phyloP scores from a whole-genome alignment of 2,329 filamentous ascomycete species.

The Colletotrichum sp. region DNA sequence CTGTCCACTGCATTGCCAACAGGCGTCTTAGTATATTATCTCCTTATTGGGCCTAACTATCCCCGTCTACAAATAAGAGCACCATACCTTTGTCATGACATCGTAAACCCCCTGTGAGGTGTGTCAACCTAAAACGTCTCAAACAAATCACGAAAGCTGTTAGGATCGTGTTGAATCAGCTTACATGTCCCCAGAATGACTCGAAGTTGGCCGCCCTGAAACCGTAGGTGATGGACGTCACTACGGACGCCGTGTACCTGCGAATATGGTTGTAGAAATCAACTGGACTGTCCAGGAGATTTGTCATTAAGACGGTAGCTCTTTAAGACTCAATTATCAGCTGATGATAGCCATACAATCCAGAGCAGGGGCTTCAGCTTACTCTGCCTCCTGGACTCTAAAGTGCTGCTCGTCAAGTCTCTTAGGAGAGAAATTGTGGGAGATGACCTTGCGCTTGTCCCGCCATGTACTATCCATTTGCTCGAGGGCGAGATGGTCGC shows the following conservation, averaged over 20 bases:
- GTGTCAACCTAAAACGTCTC: no score
- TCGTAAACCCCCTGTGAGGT: no score
- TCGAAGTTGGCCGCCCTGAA: neutral
- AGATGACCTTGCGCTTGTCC: constrained; percentile 43
- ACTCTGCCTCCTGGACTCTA: constrained; percentile 45
- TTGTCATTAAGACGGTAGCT: neutral
- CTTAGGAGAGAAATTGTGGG: constrained; percentile 45
- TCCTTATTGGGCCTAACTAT: no score
- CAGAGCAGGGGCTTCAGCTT: neutral
- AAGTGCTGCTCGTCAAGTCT: constrained; percentile 44
- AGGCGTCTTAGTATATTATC: no score
- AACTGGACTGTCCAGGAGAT: neutral
- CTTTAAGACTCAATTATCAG: neutral
- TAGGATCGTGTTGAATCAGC: neutral
- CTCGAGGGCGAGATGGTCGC: constrained; percentile 45
- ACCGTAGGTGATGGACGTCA: neutral
- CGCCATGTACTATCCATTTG: constrained; percentile 47
- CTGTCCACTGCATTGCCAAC: no score
- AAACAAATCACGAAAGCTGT: neutral
- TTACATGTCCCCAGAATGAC: neutral
- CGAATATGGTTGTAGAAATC: neutral
- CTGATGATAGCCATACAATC: neutral
- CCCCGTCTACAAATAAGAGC: no score
- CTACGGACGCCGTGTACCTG: neutral
- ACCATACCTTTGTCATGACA: no score